Evolutionary conservation across 2,329 filamentous ascomycete genomes (phyloP).

Genomic region (Venturia pyrina): DNA sequence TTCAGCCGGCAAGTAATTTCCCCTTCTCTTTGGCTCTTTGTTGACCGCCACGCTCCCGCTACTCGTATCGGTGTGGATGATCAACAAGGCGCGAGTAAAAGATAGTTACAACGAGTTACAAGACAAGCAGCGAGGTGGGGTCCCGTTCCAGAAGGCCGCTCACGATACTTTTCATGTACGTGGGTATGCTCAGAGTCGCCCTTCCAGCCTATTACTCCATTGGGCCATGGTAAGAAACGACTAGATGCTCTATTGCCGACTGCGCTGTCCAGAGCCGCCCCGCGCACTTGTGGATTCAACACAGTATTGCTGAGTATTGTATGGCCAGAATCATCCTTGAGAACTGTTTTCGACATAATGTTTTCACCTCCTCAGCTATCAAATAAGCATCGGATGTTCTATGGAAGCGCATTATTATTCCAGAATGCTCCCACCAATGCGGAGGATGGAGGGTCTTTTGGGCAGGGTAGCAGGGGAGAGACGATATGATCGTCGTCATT

Average conservation of each 20-base stretch:
- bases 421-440: background rate
- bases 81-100: too few relatives aligned
- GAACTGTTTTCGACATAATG: background rate
- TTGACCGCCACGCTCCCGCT: background rate
- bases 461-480: background rate
- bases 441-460: conserved; percentile 2
- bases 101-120: too few relatives aligned
- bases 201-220: background rate
- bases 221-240: background rate
- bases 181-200: background rate
- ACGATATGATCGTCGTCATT: background rate
- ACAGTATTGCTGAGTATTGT: too few relatives aligned
- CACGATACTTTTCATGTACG: background rate
- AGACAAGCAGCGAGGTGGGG: background rate
- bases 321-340: too few relatives aligned
- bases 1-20: too few relatives aligned
- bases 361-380: background rate
- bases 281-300: background rate
- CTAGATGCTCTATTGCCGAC: background rate
- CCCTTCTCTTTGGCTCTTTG: background rate
- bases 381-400: background rate
- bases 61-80: background rate
- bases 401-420: too few relatives aligned
- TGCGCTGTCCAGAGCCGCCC: background rate
- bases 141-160: background rate